Conservation (phyloP, 495 filamentous ascomycete genomes). For the Viridothelium virens region DNA sequence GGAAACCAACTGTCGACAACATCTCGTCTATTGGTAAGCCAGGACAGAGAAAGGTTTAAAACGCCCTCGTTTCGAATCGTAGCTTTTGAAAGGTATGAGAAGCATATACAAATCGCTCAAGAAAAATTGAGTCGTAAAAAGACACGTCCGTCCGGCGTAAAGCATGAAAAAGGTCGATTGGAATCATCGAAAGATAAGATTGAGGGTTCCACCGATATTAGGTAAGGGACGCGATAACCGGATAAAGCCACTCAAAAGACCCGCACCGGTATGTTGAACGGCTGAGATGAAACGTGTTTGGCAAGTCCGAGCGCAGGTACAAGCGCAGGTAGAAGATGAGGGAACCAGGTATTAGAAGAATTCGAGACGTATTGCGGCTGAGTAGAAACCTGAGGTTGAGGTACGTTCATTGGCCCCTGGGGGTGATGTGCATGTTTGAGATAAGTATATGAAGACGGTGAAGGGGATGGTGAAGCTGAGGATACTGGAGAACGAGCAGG, state of each 20-base stretch:
- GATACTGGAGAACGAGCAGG: conserved; percentile 30
- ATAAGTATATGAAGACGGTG: conserved; percentile 4
- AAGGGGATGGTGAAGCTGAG: conserved; percentile 27
- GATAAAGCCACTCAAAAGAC: conserved; percentile 6
- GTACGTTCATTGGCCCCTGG: not conserved
- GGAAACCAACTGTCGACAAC: not conserved
- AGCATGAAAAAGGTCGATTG: not conserved
- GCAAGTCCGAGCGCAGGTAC: conserved; percentile 12
- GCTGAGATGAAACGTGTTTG: conserved; percentile 15
- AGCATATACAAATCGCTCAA: conserved; percentile 7
- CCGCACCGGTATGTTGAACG: conserved; percentile 10
- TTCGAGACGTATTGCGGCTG: conserved; percentile 9
- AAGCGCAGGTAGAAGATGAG: conserved; percentile 7
- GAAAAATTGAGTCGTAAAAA: not conserved
- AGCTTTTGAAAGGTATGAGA: conserved; percentile 2
- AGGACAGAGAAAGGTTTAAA: not conserved
- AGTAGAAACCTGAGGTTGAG: not conserved
- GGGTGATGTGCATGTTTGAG: not conserved
- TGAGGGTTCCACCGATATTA: not conserved
- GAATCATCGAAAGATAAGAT: not conserved
- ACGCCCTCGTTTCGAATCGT: not conserved
- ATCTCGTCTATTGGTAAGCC: not conserved
- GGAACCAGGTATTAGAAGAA: conserved; percentile 14
- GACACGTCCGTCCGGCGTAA: not conserved
- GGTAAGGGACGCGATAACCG: not conserved